phyloP scores from a whole-genome alignment of 2,329 filamentous ascomycete species.

The Pezicula radicicola region DNA sequence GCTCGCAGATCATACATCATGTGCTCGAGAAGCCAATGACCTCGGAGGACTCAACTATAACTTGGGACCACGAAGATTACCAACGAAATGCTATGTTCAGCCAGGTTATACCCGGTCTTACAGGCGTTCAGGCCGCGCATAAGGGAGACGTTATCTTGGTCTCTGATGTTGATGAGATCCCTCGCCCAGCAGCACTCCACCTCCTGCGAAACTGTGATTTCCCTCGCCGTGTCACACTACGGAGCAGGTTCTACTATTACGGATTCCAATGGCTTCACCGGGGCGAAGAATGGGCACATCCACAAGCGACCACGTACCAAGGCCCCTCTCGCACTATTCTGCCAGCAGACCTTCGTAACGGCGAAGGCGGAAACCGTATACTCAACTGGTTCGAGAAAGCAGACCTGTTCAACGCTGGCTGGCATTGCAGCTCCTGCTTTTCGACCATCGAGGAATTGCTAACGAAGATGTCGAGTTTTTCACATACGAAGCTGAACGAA shows the following conservation, averaged over 20 bases:
- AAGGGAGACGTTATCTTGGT: constrained; percentile 41
- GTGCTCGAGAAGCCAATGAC: constrained; percentile 38
- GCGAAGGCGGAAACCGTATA: constrained; percentile 20
- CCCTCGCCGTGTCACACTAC: constrained; percentile 29
- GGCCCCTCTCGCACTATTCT: constrained; percentile 33
- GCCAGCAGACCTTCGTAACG: constrained; percentile 36
- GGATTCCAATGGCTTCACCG: constrained; percentile 34
- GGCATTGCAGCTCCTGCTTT: constrained; percentile 46
- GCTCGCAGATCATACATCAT: constrained; percentile 60
- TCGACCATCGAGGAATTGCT: constrained; percentile 37
- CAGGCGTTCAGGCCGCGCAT: constrained; percentile 26
- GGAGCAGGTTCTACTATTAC: constrained; percentile 35
- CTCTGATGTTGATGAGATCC: constrained; percentile 44
- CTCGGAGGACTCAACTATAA: constrained; percentile 32
- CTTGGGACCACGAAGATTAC: constrained; percentile 51
- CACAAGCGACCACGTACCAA: constrained; percentile 41
- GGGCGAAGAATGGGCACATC: constrained; percentile 37
- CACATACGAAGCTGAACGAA: constrained; percentile 35
- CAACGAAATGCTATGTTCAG: constrained; percentile 55
- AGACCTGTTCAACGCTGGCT: constrained; percentile 37
- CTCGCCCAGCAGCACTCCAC: constrained; percentile 31
- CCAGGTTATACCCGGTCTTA: constrained; percentile 42
- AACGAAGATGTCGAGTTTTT: constrained; percentile 40
- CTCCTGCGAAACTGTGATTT: constrained; percentile 34
- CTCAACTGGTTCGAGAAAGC: constrained; percentile 25